A percentile compares a stretch with the other conserved stretches of the same genome.
These are phyloP conservation scores for Boletus sp. DNA, from an alignment of 1,284 basidiomycete genomes.

Conservation along the genomic window DNA sequence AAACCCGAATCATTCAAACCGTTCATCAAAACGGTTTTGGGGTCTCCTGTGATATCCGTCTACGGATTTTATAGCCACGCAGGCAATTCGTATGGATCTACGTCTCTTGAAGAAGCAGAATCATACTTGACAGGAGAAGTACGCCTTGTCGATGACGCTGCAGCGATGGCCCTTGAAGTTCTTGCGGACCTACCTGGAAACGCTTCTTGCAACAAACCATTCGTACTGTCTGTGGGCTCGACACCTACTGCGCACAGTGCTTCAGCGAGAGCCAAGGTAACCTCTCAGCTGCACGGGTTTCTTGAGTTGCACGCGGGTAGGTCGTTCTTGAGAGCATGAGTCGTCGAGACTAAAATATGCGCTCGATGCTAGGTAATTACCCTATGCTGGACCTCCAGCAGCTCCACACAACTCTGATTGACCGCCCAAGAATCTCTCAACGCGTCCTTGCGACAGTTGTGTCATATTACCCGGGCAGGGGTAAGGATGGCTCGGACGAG, in stretches of 20 bases:
- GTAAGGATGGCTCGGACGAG: conserved; percentile 58
- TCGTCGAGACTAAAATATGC: conserved; percentile 6
- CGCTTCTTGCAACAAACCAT: conserved; percentile 41
- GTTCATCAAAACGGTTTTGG: conserved; percentile 51
- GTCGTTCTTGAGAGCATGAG: conserved; percentile 11
- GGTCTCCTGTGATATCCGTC: conserved; percentile 56
- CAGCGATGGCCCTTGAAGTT: conserved; percentile 51
- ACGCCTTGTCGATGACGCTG: conserved; percentile 64
- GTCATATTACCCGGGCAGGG: conserved; percentile 72
- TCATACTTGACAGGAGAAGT: conserved; percentile 71
- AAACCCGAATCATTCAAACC: conserved; percentile 51
- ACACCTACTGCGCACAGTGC: conserved; percentile 83
- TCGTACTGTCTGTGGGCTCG: conserved; percentile 78
- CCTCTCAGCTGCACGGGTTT: conserved; percentile 50
- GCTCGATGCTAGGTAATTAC: conserved; percentile 61
- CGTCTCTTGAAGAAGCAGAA: conserved; percentile 58
- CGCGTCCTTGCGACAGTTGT: conserved; percentile 70
- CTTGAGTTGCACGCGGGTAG: conserved; percentile 75
- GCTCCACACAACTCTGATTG: conserved; percentile 66
- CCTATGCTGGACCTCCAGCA: conserved; percentile 84
- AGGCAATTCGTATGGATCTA: conserved; percentile 73
- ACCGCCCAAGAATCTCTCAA: conserved; percentile 56
- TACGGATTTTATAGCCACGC: conserved; percentile 84
- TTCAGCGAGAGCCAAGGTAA: conserved; percentile 48
- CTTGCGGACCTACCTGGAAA: conserved; percentile 36